Evolutionary conservation across 164 flowering plant genomes (phyloP).

Genomic region (Hamamelis virginiana): DNA sequence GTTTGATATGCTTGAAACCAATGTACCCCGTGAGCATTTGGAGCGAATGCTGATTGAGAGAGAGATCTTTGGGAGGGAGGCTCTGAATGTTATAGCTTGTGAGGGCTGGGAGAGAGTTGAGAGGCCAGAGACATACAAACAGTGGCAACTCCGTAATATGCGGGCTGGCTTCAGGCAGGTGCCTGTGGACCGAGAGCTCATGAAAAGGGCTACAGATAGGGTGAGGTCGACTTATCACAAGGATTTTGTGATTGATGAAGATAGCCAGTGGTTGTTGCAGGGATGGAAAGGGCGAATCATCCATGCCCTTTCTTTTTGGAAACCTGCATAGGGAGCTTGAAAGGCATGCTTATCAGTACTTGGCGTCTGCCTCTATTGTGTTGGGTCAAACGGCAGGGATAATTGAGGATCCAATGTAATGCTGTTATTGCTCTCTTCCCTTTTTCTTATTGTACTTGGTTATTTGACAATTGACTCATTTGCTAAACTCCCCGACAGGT

Average conservation of each 20-base stretch:
- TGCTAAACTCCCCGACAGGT: too few relatives aligned
- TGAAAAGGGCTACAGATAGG: constrained; percentile 38
- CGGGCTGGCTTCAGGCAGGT: constrained; percentile 73
- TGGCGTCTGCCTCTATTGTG: not conserved
- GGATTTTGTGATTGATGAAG: constrained; percentile 72
- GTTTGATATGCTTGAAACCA: constrained; percentile 79
- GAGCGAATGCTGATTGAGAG: constrained; percentile 69
- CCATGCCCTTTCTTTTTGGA: constrained; percentile 67
- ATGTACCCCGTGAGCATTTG: constrained; percentile 55
- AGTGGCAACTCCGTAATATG: constrained; percentile 62
- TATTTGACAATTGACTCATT: too few relatives aligned
- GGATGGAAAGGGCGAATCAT: constrained; percentile 86
- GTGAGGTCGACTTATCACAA: constrained; percentile 52
- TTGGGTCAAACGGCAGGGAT: not conserved
- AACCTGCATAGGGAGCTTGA: constrained; percentile 30
- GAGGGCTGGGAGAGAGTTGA: constrained; percentile 85
- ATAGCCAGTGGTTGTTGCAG: constrained; percentile 67
- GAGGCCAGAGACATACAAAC: constrained; percentile 90
- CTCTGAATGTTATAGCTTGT: constrained; percentile 73
- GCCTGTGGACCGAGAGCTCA: constrained; percentile 44
- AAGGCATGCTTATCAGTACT: not conserved
- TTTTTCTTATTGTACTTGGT: too few relatives aligned
- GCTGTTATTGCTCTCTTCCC: not conserved
- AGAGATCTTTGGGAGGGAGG: constrained; percentile 63
- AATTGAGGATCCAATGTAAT: not conserved